Percentiles rank a stretch among this genome's conserved stretches.
These are phyloP conservation scores for Tylopilus orsonianus DNA, from an alignment of 1,284 basidiomycete genomes.

Conservation along the genomic window DNA sequence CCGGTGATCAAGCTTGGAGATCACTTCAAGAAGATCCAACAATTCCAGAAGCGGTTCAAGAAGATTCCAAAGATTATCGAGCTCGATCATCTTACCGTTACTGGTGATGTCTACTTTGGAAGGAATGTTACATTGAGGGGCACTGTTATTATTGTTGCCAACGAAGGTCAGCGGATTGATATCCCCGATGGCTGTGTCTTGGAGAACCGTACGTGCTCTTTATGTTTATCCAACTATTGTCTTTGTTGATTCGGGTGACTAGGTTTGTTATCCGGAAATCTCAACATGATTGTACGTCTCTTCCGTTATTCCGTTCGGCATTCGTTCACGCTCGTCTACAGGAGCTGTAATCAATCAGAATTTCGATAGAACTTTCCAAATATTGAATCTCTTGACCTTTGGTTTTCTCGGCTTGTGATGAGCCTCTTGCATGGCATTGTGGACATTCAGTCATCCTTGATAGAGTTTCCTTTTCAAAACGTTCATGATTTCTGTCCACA, in stretches of 20 bases:
- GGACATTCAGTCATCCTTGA: slow-evolving; percentile 18
- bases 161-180: slow-evolving; percentile 93
- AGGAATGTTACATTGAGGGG: slow-evolving; percentile 88
- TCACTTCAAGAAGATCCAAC: slow-evolving; percentile 90
- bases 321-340: slow-evolving; percentile 12
- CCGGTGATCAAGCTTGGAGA: slow-evolving; percentile 98
- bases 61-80: slow-evolving; percentile 93
- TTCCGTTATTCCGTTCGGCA: not conserved
- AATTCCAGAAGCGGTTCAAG: slow-evolving; percentile 98
- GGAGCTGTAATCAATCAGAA: slow-evolving; percentile 30
- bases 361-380: not conserved
- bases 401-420: slow-evolving; percentile 3
- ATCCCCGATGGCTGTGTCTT: slow-evolving; percentile 94
- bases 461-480: slow-evolving; percentile 15
- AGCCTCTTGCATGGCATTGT: slow-evolving; percentile 15
- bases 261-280: slow-evolving; percentile 64
- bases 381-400: slow-evolving; percentile 7
- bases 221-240: not conserved
- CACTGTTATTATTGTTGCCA: slow-evolving; percentile 87
- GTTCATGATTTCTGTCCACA: slow-evolving; percentile 4
- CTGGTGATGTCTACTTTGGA: slow-evolving; percentile 95
- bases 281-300: slow-evolving; percentile 65
- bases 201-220: slow-evolving; percentile 72
- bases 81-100: slow-evolving; percentile 95
- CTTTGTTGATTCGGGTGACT: slow-evolving; percentile 11